Evolutionary conservation across 495 filamentous ascomycete genomes (phyloP), one percentile per base, ranked within the genome.

Genomic region (Aspergillus panamensis): DNA sequence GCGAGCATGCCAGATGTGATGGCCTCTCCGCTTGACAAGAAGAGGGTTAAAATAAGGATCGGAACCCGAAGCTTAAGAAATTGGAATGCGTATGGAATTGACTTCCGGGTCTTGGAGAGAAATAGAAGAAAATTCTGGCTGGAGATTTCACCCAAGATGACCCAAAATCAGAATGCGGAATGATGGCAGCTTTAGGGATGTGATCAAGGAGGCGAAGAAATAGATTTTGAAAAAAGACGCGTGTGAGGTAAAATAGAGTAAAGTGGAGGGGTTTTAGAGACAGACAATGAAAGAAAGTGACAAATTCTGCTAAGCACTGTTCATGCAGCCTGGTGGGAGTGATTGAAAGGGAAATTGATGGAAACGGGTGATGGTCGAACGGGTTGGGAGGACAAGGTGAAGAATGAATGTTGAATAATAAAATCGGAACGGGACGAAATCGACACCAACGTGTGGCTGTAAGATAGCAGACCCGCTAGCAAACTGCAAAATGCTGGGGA

Each of bases 1-100:
- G 70, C 66, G 62, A 68, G 66, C 73, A 73, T 75, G 72, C 71
- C 70, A 76, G 65, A 65, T 60, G 57, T 47, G 58, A 61, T 60
- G 66, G 62, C 35, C 51, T 55, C 47, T 55, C 53, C 43, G 49
- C 42, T 12, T 30, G 16, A 43, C 14, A 33, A 57, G 45, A 61
- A 35, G 60, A 45, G 21, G 16, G 33, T 25, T 6, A 48, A 57
- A 59, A 32, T 53, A 37, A 48, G 50, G 60, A 42, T 39, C 45
- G 60, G 43, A 48, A 60, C 43, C 50, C 37, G 53, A 52, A 44
- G 17, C 21, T 57, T 35, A 40, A 39, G 56, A 64, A 57, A 43
- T 60, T 57, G 25, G 29, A 48, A 63, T 58, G 54, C 44, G 58
- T 49, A 21, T 16, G 47, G 44, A 51, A 58, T 59, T 52, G 51